Conservation (phyloP, 2,329 filamentous ascomycete genomes). For the Hymenoscyphus fructigenus region DNA sequence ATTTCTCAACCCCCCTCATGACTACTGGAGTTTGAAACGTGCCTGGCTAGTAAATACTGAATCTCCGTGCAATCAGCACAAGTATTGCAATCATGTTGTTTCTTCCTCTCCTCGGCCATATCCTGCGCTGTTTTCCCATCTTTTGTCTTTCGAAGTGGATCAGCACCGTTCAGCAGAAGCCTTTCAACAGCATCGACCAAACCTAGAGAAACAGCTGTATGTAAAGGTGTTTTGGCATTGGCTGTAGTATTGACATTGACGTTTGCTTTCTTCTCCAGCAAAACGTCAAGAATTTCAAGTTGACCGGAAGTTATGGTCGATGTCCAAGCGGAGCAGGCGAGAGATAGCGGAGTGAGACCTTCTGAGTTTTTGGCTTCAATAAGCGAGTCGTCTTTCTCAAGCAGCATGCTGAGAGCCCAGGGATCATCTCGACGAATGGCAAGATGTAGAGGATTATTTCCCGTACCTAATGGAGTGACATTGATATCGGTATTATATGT, state of each 20-base stretch:
- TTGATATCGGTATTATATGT: conserved; percentile 10
- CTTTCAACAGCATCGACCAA: conserved; percentile 16
- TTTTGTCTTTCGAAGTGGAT: background rate
- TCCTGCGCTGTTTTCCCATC: conserved; percentile 12
- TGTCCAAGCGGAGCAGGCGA: conserved; percentile 1
- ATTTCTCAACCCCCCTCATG: background rate
- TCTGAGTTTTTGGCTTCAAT: conserved; percentile 13
- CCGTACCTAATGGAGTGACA: conserved; percentile 13
- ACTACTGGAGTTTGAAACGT: background rate
- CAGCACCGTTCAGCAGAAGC: conserved; percentile 11
- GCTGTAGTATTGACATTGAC: conserved; percentile 9
- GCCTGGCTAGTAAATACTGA: background rate
- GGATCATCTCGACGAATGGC: conserved; percentile 16
- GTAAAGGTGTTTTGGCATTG: conserved; percentile 10
- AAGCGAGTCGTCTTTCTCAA: conserved; percentile 13
- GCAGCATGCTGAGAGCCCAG: conserved; percentile 17
- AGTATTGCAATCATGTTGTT: conserved; percentile 5
- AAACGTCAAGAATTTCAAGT: conserved; percentile 15
- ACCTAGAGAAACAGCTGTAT: conserved; percentile 11
- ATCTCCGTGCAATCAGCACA: conserved; percentile 8
- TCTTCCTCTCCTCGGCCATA: conserved; percentile 4
- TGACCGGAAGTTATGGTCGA: conserved; percentile 15
- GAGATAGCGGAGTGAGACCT: conserved; percentile 13
- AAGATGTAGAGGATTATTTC: conserved; percentile 20
- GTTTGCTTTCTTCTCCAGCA: conserved; percentile 17